Conservation (phyloP, 75 land plant genomes). For the Adiantum capillusveneris region DNA sequence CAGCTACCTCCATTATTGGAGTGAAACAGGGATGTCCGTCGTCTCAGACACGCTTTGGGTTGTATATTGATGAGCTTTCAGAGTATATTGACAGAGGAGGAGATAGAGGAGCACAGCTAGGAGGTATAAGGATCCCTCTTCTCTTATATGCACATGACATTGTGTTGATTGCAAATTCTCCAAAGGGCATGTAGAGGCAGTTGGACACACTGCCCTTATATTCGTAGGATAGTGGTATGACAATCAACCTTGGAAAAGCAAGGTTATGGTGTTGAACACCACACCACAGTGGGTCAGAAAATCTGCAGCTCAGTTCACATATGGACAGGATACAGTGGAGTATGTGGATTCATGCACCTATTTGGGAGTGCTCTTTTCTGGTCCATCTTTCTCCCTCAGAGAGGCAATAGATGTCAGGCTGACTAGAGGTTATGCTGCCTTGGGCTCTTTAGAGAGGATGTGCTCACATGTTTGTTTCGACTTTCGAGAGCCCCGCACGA, state of each 20-base stretch:
- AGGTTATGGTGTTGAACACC: slow-evolving; percentile 2
- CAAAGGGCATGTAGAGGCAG: not conserved
- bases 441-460: not conserved
- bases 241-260: not conserved
- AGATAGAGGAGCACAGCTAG: not conserved
- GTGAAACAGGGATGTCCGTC: too few species aligned
- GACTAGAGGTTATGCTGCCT: not conserved
- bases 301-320: not conserved
- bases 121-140: not conserved
- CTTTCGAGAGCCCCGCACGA: too few species aligned
- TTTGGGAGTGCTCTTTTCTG: not conserved
- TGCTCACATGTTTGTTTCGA: not conserved
- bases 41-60: not conserved
- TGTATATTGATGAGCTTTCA: not conserved
- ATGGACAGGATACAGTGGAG: not conserved
- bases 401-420: not conserved
- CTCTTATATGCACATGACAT: not conserved
- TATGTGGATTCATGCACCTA: not conserved
- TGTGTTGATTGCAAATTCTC: not conserved
- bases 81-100: not conserved
- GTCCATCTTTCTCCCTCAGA: not conserved
- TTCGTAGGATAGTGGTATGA: not conserved
- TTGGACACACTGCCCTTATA: not conserved
- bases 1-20: too few species aligned
- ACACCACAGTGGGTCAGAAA: not conserved